Percentiles rank a stretch among this genome's conserved stretches.
Conservation (phyloP, 305 asterid species). For the Solanum hybrid region DNA sequence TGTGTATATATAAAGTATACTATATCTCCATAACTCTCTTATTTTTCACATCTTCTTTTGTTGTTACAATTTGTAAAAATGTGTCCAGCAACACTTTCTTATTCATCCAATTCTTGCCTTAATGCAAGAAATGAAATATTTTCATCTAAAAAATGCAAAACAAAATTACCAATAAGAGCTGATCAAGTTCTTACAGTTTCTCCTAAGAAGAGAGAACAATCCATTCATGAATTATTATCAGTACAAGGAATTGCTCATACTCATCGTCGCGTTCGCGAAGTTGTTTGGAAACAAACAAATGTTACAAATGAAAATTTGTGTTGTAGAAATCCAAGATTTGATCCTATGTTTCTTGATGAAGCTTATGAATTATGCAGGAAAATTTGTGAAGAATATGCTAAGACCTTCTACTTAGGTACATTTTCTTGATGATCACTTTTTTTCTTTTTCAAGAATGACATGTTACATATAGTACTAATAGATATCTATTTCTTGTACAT, state of each 20-base stretch:
- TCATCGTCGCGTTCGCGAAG: slow-evolving; percentile 36
- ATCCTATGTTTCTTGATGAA: slow-evolving; percentile 58
- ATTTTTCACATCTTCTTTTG: not conserved
- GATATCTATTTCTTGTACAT: not conserved
- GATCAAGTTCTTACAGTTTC: slow-evolving; percentile 30
- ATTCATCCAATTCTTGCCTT: not conserved
- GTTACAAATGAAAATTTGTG: not conserved
- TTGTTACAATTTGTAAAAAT: not conserved
- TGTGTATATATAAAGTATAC: not conserved
- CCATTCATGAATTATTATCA: slow-evolving; percentile 29
- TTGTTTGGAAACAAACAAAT: slow-evolving; percentile 44
- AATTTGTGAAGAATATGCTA: slow-evolving; percentile 74
- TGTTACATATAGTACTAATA: not conserved
- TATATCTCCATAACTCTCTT: not conserved
- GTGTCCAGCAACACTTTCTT: slow-evolving; percentile 3
- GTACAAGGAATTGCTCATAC: slow-evolving; percentile 32
- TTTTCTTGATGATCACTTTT: not conserved
- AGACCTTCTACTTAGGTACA: slow-evolving; percentile 67
- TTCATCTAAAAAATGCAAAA: not conserved
- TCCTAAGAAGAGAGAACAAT: slow-evolving; percentile 22
- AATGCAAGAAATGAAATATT: not conserved
- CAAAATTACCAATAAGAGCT: slow-evolving; percentile 15
- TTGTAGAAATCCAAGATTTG: slow-evolving; percentile 22
- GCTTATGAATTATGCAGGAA: slow-evolving; percentile 57
- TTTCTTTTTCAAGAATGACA: not conserved